A percentile compares a stretch with the other conserved stretches of the same genome.
phyloP scores from a whole-genome alignment of 257 asterid genomes.

The Prunella vulgaris region DNA sequence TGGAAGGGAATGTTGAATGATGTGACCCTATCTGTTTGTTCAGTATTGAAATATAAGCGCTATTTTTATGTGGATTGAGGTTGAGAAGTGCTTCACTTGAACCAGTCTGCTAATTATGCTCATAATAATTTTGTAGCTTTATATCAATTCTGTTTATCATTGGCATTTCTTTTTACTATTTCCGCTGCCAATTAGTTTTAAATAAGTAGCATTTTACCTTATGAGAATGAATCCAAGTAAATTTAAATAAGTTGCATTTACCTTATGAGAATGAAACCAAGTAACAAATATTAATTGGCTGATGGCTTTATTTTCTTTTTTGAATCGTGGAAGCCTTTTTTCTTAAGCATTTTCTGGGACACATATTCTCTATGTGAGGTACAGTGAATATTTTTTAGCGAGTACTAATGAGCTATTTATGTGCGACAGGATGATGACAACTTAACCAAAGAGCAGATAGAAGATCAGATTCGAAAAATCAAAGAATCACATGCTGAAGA shows the following conservation, averaged over 20 bases:
- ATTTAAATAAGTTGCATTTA: not conserved
- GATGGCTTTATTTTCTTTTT: not conserved
- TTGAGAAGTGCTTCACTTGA: not conserved
- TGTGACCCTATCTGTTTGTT: too few relatives aligned
- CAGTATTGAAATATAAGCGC: not conserved
- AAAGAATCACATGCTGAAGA: constrained; percentile 94
- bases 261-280: not conserved
- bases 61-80: not conserved
- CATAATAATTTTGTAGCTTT: not conserved
- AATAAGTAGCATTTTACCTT: not conserved
- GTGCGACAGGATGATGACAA: constrained; percentile 68
- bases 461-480: constrained; percentile 76
- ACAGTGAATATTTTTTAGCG: not conserved
- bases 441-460: constrained; percentile 82
- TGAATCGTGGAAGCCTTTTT: not conserved
- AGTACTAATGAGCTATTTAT: constrained; percentile 12
- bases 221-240: not conserved
- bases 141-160: not conserved
- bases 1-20: too few relatives aligned
- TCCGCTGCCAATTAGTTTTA: not conserved
- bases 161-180: not conserved
- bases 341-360: not conserved
- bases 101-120: not conserved
- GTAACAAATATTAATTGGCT: not conserved
- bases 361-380: not conserved